Evolutionary conservation across 2,329 filamentous ascomycete species (phyloP).

Genomic region (Whalleya microplaca): DNA sequence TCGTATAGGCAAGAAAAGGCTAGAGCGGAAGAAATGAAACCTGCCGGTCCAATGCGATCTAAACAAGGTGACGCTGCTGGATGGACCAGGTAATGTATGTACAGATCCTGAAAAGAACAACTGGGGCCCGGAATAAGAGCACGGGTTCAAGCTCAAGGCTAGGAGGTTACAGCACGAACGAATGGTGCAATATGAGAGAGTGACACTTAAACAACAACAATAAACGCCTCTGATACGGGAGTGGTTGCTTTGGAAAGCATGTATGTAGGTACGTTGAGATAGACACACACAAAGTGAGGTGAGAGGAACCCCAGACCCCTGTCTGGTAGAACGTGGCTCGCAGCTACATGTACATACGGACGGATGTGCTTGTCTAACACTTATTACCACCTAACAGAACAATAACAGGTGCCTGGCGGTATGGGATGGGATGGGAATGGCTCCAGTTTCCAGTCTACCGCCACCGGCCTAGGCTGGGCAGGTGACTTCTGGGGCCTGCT

Average conservation of each 20-base stretch:
- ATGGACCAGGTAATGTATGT: slow-evolving; percentile 36
- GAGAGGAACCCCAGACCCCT: slow-evolving; percentile 18
- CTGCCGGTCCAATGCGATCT: slow-evolving; percentile 36
- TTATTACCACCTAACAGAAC: slow-evolving; percentile 20
- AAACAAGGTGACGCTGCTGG: slow-evolving; percentile 31
- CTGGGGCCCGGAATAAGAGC: slow-evolving; percentile 26
- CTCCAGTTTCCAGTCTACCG: neutral
- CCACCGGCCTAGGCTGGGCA: slow-evolving; percentile 28
- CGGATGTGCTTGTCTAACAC: slow-evolving; percentile 16
- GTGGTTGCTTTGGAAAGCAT: slow-evolving; percentile 25
- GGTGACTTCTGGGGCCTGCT: slow-evolving; percentile 24
- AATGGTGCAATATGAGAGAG: slow-evolving; percentile 34
- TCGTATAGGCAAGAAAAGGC: slow-evolving; percentile 38
- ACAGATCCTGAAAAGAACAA: slow-evolving; percentile 28
- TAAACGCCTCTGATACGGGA: slow-evolving; percentile 25
- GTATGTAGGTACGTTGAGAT: slow-evolving; percentile 21
- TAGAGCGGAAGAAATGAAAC: slow-evolving; percentile 39
- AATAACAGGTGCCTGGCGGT: slow-evolving; percentile 20
- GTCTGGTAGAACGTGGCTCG: slow-evolving; percentile 21
- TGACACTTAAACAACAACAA: slow-evolving; percentile 26
- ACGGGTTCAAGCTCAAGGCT: slow-evolving; percentile 27
- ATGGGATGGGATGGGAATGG: slow-evolving; percentile 22
- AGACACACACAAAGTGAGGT: slow-evolving; percentile 17
- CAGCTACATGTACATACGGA: neutral
- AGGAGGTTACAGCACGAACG: slow-evolving; percentile 35